These are phyloP conservation scores for Pyronema domesticum DNA, from an alignment of 495 filamentous ascomycete genomes.

Conservation along the genomic window DNA sequence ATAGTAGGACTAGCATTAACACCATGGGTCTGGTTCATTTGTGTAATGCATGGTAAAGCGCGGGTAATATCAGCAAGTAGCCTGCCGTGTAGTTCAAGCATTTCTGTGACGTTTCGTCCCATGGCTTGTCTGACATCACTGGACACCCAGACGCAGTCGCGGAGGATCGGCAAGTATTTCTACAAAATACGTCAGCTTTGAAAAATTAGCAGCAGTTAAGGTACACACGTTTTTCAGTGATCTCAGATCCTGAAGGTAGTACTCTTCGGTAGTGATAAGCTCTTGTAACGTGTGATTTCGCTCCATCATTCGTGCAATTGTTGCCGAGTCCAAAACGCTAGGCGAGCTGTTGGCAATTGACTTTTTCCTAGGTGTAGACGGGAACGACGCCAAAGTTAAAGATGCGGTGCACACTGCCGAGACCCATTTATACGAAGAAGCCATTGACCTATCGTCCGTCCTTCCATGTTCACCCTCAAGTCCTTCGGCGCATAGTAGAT, in stretches of 20 bases:
- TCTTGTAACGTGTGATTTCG: slow-evolving; percentile 67
- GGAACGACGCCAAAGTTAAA: slow-evolving; percentile 51
- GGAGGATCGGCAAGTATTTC: slow-evolving; percentile 36
- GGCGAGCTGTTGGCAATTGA: slow-evolving; percentile 28
- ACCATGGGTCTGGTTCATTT: slow-evolving; percentile 29
- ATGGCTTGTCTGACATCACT: slow-evolving; percentile 40
- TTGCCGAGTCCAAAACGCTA: slow-evolving; percentile 51
- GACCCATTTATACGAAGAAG: slow-evolving; percentile 59
- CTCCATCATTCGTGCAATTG: slow-evolving; percentile 49
- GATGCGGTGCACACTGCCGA: slow-evolving; percentile 60
- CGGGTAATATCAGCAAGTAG: slow-evolving; percentile 47
- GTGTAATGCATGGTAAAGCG: slow-evolving; percentile 36
- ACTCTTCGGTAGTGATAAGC: slow-evolving; percentile 65
- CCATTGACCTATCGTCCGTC: slow-evolving; percentile 38
- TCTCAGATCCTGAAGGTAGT: slow-evolving; percentile 73
- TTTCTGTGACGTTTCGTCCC: slow-evolving; percentile 48
- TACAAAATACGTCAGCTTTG: not conserved
- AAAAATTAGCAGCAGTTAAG: not conserved
- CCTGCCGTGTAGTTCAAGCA: slow-evolving; percentile 53
- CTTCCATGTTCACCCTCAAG: slow-evolving; percentile 29
- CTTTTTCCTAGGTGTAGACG: slow-evolving; percentile 35
- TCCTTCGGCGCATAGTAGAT: slow-evolving; percentile 8
- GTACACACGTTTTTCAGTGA: slow-evolving; percentile 61
- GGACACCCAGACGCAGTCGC: slow-evolving; percentile 26
- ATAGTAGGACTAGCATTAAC: slow-evolving; percentile 41